Evolutionary conservation across 1,284 basidiomycete species (phyloP).

Genomic region (Boletus sp.): DNA sequence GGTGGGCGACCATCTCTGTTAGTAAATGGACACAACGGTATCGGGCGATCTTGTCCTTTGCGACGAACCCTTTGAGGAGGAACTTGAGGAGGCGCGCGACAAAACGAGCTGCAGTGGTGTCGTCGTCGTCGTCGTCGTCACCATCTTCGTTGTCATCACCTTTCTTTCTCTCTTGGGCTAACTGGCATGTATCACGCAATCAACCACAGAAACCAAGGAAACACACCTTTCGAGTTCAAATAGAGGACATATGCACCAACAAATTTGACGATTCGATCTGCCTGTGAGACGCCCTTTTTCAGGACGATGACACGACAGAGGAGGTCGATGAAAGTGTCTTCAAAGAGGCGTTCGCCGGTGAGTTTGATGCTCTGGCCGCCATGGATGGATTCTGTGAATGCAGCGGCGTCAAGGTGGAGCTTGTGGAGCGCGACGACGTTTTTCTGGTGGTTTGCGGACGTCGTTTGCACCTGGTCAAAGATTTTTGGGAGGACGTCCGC

Average conservation of each 20-base stretch:
- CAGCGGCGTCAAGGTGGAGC: conserved; percentile 66
- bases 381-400: conserved; percentile 51
- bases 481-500: conserved; percentile 38
- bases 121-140: conserved; percentile 60
- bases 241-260: conserved; percentile 80
- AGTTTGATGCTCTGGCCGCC: conserved; percentile 54
- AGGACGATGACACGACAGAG: conserved; percentile 68
- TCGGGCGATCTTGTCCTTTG: conserved; percentile 88
- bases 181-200: neutral
- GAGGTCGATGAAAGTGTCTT: conserved; percentile 69
- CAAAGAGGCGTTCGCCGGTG: conserved; percentile 80
- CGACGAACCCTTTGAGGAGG: conserved; percentile 78
- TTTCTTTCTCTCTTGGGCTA: conserved; percentile 35
- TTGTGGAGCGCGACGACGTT: conserved; percentile 87
- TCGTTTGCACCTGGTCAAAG: conserved; percentile 81
- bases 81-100: conserved; percentile 70
- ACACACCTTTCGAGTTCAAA: conserved; percentile 72
- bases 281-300: conserved; percentile 81
- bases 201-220: neutral
- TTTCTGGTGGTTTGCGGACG: conserved; percentile 86
- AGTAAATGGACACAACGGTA: conserved; percentile 78
- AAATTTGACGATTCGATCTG: conserved; percentile 84
- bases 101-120: conserved; percentile 73
- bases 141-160: conserved; percentile 42
- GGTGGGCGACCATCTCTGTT: conserved; percentile 75